Evolutionary conservation across 2,329 filamentous ascomycete genomes (phyloP), one percentile per base, ranked within the genome.

Genomic region (Pseudocercospora macadamiae): DNA sequence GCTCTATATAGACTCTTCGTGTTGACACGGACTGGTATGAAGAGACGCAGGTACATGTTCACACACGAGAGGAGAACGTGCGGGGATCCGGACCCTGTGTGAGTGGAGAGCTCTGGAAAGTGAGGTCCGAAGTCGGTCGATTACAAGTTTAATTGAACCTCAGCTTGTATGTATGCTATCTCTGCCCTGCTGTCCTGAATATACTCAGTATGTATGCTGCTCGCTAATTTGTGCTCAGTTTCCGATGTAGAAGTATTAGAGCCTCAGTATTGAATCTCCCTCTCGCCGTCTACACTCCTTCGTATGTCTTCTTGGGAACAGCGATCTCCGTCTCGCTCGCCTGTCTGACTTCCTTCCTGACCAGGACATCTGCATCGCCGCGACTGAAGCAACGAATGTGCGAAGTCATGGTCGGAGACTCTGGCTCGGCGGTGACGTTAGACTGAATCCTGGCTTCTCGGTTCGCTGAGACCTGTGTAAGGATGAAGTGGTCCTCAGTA

Each of bases 291-390:
- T 30, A 65, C 1, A 59, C 52, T 19, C 45, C 51, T 34, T 54
- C 59, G 54, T 55, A 63, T 30, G 49, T 55, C 58, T 52, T 61
- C 54, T 23, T 39, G 45, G 54, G 54, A 32, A 57, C 52, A 5
- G 59, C 60, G 45, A 59, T 60, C 10, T 64, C 65, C 30, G 60
- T 64, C 57, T 69, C 66, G 44, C 68, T 70, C 16, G 57, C 62
- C 59, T 69, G 68, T 37, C 66, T 39, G n/a, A 71, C 60, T 51
- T 71, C 68, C 32, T 60, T 69, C 51, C 55, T 64, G 9, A 71
- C 66, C 49, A 69, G 25, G 2, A 69, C 65, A 30, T 66, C 66
- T 21, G 45, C 54, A 10, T 55, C 48, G 21, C 55, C 56, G 3
- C 52, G 49, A 45, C 63, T 64, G 26, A 49, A 34, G n/a, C 56